Base-by-base conservation (phyloP, 2,329 filamentous ascomycete species). In the Anthostomella pinea region DNA sequence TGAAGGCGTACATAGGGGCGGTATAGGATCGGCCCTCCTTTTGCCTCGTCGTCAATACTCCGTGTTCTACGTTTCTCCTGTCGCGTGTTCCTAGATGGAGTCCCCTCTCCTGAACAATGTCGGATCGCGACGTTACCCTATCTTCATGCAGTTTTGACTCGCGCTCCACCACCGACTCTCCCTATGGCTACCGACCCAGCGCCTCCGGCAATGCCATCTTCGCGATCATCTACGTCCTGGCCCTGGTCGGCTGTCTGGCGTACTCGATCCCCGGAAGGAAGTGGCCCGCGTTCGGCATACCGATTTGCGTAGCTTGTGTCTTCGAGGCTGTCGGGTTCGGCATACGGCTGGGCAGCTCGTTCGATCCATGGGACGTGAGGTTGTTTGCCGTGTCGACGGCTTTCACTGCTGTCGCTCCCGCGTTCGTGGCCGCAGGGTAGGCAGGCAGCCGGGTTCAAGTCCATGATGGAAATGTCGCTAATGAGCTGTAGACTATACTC, bases 341-440 rank as follows among this genome's bases (percentile, higher is more conserved):
- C 8, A 39, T 45, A 14, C 48, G 56, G 17, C 20, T 52, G 9
- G 49, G 39, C 6, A 55, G 48, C 30, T 48, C 35, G 33, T 20
- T 37, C 6, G 38, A 55, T 16, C 50, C 52, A 2, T 58, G 53
- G 54, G 46, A 47, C 20, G 41, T 51, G 11, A 43, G 39, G 18
- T 38, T 51, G 10, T 54, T 52, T 21, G 46, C 51, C 8, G 41
- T 46, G 14, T 47, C 48, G 23, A 54, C 43, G 19, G 27, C 48
- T 2, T 48, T 53, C 9, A 39, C 58, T 17, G 52, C 53, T 8
- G 36, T 59, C 8, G 56, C 58, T 2, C 56, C 59, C 2, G 47
- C 51, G 0, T 56, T 57, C 17, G 26, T 61, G 19, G 54, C 57
- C 3, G 44, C 46, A 38, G 51, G 45, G 57, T 59, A 33, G 27